phyloP scores from a whole-genome alignment of 805 yeast species.

The Brettanomyces custersianus region DNA sequence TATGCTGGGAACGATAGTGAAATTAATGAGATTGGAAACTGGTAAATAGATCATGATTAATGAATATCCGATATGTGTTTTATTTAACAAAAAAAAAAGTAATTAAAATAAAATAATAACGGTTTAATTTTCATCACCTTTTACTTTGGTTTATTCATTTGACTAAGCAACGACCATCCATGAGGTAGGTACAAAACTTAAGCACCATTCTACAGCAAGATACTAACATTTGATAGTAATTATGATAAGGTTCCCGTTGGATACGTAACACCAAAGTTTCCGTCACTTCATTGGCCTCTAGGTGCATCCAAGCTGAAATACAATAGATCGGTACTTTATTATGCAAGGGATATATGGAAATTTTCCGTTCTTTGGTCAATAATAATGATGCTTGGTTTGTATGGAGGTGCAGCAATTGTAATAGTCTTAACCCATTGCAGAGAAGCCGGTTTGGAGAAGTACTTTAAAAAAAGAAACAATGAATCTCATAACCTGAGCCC shows the following conservation, averaged over 20 bases:
- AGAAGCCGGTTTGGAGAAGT: constrained; percentile 12
- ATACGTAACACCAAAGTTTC: constrained; percentile 70
- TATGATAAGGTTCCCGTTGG: constrained; percentile 55
- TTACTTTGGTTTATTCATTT: too few relatives aligned
- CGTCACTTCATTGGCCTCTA: constrained; percentile 71
- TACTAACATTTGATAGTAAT: not conserved
- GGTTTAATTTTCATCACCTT: too few relatives aligned
- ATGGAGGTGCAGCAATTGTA: constrained; percentile 52
- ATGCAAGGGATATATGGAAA: constrained; percentile 64
- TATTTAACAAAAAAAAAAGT: not conserved
- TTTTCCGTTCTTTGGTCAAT: constrained; percentile 80
- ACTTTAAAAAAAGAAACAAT: not conserved
- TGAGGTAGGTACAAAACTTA: too few relatives aligned
- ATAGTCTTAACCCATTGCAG: constrained; percentile 46
- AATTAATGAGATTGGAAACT: constrained; percentile 11
- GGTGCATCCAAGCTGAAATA: constrained; percentile 23
- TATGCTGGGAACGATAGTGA: constrained; percentile 27
- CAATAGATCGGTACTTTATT: constrained; percentile 53
- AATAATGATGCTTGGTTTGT: constrained; percentile 55
- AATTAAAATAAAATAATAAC: not conserved
- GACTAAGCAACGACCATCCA: too few relatives aligned
- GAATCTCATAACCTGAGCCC: not conserved
- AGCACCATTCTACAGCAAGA: not conserved
- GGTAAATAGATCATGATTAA: not conserved
- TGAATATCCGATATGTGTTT: not conserved